These are phyloP conservation scores for Mucor racemosus DNA, from an alignment of 371 early-diverging fungal species.

Conservation along the genomic window DNA sequence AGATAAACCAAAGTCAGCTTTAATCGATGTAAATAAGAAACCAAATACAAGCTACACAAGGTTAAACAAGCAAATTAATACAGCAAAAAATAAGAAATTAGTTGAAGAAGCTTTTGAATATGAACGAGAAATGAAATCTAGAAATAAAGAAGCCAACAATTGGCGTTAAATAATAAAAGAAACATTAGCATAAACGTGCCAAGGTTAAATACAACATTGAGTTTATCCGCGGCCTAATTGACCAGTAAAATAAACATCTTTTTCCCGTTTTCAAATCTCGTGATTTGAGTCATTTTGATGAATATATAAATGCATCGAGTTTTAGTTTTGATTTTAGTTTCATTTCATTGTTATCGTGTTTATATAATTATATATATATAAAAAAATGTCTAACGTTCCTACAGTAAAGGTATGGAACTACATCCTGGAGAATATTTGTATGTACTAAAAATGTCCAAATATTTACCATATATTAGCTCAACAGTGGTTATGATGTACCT, in stretches of 20 bases:
- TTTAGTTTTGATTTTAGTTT: neutral
- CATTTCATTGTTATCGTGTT: neutral
- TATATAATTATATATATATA: neutral
- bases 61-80: slow-evolving; percentile 43
- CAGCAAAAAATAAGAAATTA: slow-evolving; percentile 26
- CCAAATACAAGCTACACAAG: slow-evolving; percentile 49
- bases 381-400: slow-evolving; percentile 24
- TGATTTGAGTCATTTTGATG: too few species aligned
- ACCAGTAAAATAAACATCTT: too few species aligned
- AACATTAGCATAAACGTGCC: too few species aligned
- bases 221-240: neutral
- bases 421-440: too few species aligned
- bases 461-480: slow-evolving; percentile 16
- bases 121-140: slow-evolving; percentile 39
- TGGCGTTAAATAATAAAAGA: slow-evolving; percentile 5
- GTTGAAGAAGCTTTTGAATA: slow-evolving; percentile 44
- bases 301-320: neutral
- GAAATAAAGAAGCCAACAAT: slow-evolving; percentile 16
- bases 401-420: slow-evolving; percentile 19
- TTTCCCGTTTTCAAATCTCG: too few species aligned
- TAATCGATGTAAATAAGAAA: slow-evolving; percentile 61
- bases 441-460: too few species aligned
- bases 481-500: slow-evolving; percentile 46
- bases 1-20: slow-evolving; percentile 37
- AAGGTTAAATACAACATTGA: neutral